These are phyloP conservation scores for Suillus tomentosus DNA, from an alignment of 768 basidiomycete genomes.

Conservation along the genomic window DNA sequence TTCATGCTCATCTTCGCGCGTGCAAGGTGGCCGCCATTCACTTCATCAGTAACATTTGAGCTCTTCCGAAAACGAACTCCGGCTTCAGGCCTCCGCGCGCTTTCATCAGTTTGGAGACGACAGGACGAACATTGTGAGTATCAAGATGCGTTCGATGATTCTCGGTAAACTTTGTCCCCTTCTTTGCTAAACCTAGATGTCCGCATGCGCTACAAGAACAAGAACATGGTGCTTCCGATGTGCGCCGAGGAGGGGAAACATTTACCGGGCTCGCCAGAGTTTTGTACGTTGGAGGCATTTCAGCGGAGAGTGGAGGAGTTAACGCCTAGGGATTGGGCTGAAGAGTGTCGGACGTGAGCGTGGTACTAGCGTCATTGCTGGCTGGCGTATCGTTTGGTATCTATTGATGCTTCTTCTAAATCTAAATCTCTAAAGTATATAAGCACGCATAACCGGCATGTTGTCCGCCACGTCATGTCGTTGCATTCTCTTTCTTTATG, in stretches of 20 bases:
- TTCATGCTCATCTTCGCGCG: neutral
- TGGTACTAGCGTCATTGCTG: neutral
- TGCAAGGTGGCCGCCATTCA: conserved; percentile 73
- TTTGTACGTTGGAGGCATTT: conserved; percentile 72
- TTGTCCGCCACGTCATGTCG: no score
- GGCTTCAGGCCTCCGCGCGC: neutral
- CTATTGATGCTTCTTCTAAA: neutral
- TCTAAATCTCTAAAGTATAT: no score
- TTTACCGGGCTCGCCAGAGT: conserved; percentile 67
- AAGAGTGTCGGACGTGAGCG: conserved; percentile 48
- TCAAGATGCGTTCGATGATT: conserved; percentile 11
- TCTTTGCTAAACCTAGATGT: conserved; percentile 29
- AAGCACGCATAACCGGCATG: no score
- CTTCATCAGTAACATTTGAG: conserved; percentile 73
- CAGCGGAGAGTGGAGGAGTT: conserved; percentile 60
- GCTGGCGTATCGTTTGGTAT: neutral
- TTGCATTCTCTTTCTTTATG: no score
- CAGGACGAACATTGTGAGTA: neutral
- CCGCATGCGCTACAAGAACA: conserved; percentile 79
- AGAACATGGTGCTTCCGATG: conserved; percentile 58
- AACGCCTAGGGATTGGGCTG: conserved; percentile 65
- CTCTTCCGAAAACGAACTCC: conserved; percentile 51
- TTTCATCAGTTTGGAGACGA: neutral
- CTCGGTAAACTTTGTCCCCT: no score
- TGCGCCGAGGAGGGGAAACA: conserved; percentile 71